Base-by-base conservation (phyloP, 164 flowering plant species). In the Dillenia turbinata region DNA sequence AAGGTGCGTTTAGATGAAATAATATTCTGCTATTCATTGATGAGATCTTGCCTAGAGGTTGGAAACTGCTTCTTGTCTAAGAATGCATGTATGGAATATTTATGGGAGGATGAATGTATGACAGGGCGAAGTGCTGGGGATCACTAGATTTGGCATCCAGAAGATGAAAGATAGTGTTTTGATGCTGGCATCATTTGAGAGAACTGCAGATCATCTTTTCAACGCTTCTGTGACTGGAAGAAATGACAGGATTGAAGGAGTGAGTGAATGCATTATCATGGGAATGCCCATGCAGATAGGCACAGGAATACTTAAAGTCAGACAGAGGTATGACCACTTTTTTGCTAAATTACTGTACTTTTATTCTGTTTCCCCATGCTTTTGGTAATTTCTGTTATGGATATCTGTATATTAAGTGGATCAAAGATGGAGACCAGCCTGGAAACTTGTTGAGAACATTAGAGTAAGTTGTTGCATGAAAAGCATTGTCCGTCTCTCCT, bases 221-320 rank as follows among this genome's bases (percentile, higher is more conserved):
- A 72, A 77, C 74, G 97, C 90, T 63, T 74, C 92, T 44, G 78
- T 79, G n/a, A 77, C 66, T 69, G 96, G 92, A 56, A 84, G 79
- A 61, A 77, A 49, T 52, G 94, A 89, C 74, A 71, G 68, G 64
- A 85, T 89, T 67, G 92, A 88, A 75, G 99, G 99, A 65, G 96
- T 91, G 0, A 86, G 80, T 71, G 99, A 94, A 72, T 86, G 96
- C 81, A 83, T 94, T 66, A 88, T 94, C 67, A 87, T 91, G 97
- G 98, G 98, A 60, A 79, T 88, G 62, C 99, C 97, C 33, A 80
- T 94, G 88, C 83, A 61, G 65, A 61, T 89, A 7, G 99, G 99
- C 62, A 94, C 97, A 10, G 99, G 99, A 64, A 79, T 88, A 57
- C 76, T 94, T 49, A 86, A 84, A 83, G 83, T 94, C 45, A 72